Conservation (phyloP, 1,139 yeast genomes). For the Geotrichum fermentans region DNA sequence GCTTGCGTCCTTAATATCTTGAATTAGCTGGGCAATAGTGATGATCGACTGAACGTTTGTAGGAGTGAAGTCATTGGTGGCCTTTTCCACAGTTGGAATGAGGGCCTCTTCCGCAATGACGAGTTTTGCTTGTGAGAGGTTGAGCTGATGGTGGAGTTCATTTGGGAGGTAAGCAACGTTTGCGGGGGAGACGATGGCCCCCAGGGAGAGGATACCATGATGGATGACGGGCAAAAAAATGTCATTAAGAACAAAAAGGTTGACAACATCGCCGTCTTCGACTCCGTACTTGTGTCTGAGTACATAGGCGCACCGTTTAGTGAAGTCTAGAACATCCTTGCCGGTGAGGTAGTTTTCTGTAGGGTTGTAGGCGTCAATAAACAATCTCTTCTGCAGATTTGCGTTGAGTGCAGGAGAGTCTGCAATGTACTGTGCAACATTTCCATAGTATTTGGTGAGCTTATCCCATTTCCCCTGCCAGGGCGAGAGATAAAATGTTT, state of each 20-base stretch:
- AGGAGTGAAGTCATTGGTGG: slow-evolving; percentile 23
- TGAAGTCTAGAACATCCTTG: slow-evolving; percentile 23
- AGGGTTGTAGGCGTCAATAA: slow-evolving; percentile 30
- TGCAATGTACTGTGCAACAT: slow-evolving; percentile 27
- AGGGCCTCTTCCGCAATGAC: slow-evolving; percentile 29
- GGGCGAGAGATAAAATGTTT: slow-evolving; percentile 10
- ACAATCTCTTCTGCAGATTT: slow-evolving; percentile 21
- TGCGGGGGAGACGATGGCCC: slow-evolving; percentile 39
- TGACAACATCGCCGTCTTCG: slow-evolving; percentile 33
- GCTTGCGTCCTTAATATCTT: slow-evolving; percentile 16
- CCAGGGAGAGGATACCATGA: slow-evolving; percentile 33
- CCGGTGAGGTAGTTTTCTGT: slow-evolving; percentile 26
- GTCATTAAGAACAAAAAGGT: slow-evolving; percentile 33
- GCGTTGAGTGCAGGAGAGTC: slow-evolving; percentile 20
- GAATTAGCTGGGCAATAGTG: slow-evolving; percentile 20
- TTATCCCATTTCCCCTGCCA: neutral
- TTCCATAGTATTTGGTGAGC: slow-evolving; percentile 20
- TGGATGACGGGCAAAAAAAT: slow-evolving; percentile 34
- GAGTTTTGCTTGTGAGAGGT: slow-evolving; percentile 30
- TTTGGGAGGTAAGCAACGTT: slow-evolving; percentile 35
- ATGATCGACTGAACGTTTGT: slow-evolving; percentile 21
- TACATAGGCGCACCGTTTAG: slow-evolving; percentile 27
- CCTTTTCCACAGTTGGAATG: slow-evolving; percentile 29
- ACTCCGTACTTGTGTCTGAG: slow-evolving; percentile 29
- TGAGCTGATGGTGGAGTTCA: slow-evolving; percentile 38